Conservation (phyloP, 768 basidiomycete genomes). For the Wakefieldia striispora region DNA sequence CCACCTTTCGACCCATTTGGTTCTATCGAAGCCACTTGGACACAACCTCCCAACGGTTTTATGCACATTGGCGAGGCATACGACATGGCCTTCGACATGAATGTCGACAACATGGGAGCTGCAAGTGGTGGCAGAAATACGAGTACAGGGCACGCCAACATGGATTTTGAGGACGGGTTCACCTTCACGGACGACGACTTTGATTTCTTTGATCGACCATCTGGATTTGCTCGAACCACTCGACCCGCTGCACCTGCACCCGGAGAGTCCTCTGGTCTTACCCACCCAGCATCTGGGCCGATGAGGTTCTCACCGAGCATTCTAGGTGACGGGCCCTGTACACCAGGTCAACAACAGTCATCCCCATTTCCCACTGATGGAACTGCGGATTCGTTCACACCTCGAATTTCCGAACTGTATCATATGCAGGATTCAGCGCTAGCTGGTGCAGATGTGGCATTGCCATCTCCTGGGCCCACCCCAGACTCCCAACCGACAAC, state of each 20-base stretch:
- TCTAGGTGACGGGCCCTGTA: conserved; percentile 28
- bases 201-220: conserved; percentile 76
- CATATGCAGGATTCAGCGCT: conserved; percentile 27
- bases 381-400: conserved; percentile 18
- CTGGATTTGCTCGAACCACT: conserved; percentile 25
- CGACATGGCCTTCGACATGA: conserved; percentile 51
- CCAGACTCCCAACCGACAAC: conserved; percentile 51
- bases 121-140: conserved; percentile 26
- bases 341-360: conserved; percentile 29
- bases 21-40: conserved; percentile 40
- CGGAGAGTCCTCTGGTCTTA: conserved; percentile 25
- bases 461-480: conserved; percentile 52
- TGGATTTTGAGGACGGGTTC: conserved; percentile 62
- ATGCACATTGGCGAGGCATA: conserved; percentile 38
- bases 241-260: conserved; percentile 17
- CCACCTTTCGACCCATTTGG: conserved; percentile 45
- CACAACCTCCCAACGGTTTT: conserved; percentile 33
- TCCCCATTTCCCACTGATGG: conserved; percentile 30
- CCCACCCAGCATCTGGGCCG: conserved; percentile 34
- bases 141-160: conserved; percentile 28
- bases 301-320: conserved; percentile 34
- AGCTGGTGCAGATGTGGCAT: conserved; percentile 40
- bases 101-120: conserved; percentile 35
- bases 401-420: conserved; percentile 22
- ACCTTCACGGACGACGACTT: conserved; percentile 79